Percentiles rank a stretch among this genome's conserved stretches.
These are phyloP conservation scores for Ogataea zsoltii DNA, from an alignment of 805 yeast species.

Conservation along the genomic window DNA sequence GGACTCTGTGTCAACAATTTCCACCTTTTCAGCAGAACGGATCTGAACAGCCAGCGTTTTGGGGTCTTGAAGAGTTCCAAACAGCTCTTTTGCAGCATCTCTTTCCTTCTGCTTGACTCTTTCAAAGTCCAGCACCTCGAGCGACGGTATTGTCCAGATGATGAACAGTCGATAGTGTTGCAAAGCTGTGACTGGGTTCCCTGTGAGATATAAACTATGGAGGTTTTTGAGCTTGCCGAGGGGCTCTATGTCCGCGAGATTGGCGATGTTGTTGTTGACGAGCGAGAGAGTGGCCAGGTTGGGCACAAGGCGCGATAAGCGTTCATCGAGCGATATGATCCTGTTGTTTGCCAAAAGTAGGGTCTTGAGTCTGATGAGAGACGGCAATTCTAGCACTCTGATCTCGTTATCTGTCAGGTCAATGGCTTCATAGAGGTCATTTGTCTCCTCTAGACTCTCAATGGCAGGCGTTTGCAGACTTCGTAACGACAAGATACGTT, in stretches of 20 bases:
- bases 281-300: conserved; percentile 53
- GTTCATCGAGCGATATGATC: conserved; percentile 43
- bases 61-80: conserved; percentile 36
- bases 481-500: conserved; percentile 43
- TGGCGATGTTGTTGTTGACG: conserved; percentile 48
- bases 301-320: conserved; percentile 40
- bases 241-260: conserved; percentile 43
- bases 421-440: conserved; percentile 51
- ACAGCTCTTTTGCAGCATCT: conserved; percentile 42
- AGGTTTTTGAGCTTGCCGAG: conserved; percentile 41
- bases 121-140: conserved; percentile 67
- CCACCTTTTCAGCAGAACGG: conserved; percentile 16
- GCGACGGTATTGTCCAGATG: conserved; percentile 61
- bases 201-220: conserved; percentile 49
- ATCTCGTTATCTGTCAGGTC: conserved; percentile 80
- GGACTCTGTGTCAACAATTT: conserved; percentile 8
- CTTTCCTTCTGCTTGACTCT: conserved; percentile 61
- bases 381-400: conserved; percentile 52
- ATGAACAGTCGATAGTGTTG: conserved; percentile 60
- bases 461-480: conserved; percentile 42
- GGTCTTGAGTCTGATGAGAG: conserved; percentile 43
- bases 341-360: conserved; percentile 66
- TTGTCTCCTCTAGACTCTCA: conserved; percentile 43
- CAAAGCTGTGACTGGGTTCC: conserved; percentile 55
- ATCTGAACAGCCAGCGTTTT: conserved; percentile 34